Base-by-base conservation (phyloP, 164 flowering plant genomes). In the Pachysandra terminalis region DNA sequence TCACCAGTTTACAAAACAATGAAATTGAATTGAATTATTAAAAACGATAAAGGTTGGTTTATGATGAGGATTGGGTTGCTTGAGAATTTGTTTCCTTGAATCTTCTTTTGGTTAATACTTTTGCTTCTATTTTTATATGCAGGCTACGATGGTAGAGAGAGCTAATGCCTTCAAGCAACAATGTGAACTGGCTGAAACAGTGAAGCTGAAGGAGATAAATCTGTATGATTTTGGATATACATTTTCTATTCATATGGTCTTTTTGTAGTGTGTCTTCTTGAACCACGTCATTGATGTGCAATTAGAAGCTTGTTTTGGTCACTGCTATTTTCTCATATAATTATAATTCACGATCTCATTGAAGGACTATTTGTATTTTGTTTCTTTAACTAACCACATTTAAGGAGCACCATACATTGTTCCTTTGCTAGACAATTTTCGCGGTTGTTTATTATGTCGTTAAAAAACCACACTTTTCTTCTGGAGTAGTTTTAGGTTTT, bases 121-220 rank as follows among this genome's bases (percentile, higher is more conserved):
- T 19, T n/a, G 2, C n/a, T 45, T 56, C 19, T 52, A 15, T 73
- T 56, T 70, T 54, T 61, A 23, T 37, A 66, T 3, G 67, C 88
- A 92, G 98, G 97, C 88, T 49, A 92, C 99, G 0, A 88, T 95
- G 71, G 85, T 77, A 48, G 98, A 95, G 79, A 84, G 99, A 79
- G 96, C 93, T 66, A 90, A 75, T 83, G 98, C 97, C 63, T 95
- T 92, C 81, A 85, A 80, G 84, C 97, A 87, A 64, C 96, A 90
- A 61, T 95, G 88, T 81, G 99, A 95, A 81, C 81, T 95, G 75
- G 86, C 96, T 51, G 97, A 95, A 82, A 81, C 97, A 61, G 76
- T 85, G 17, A 95, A 84, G 79, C 81, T 95, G 74, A 95, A 92
- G 85, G 98, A 92, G 82, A 95, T 95, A 74, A 93, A 92, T 71